phyloP scores from a whole-genome alignment of 129 eudicot species.

The Kitagawia praeruptora region DNA sequence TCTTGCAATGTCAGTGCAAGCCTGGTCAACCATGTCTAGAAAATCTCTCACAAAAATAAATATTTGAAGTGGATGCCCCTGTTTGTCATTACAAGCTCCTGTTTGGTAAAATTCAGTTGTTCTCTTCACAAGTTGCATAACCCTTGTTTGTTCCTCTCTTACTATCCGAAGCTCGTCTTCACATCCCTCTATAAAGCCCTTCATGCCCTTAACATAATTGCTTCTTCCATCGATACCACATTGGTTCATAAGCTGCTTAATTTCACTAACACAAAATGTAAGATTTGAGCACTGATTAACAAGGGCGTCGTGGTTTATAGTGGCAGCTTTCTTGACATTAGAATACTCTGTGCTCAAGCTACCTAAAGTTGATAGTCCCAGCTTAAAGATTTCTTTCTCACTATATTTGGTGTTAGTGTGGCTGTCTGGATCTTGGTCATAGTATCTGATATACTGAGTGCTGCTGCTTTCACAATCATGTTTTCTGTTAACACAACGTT shows the following conservation, averaged over 20 bases:
- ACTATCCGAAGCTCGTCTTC: slow-evolving; percentile 69
- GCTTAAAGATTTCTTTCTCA: slow-evolving; percentile 38
- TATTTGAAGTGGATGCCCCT: slow-evolving; percentile 42
- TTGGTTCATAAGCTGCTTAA: slow-evolving; percentile 27
- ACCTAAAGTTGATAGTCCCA: slow-evolving; percentile 53
- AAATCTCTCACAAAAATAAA: slow-evolving; percentile 67
- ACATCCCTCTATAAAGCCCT: slow-evolving; percentile 62
- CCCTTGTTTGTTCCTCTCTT: slow-evolving; percentile 58
- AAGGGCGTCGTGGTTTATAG: slow-evolving; percentile 45
- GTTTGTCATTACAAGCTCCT: slow-evolving; percentile 47
- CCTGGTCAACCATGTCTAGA: slow-evolving; percentile 69
- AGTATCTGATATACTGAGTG: slow-evolving; percentile 14
- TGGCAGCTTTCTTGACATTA: slow-evolving; percentile 65
- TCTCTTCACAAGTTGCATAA: slow-evolving; percentile 56
- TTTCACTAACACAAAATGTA: slow-evolving; percentile 29
- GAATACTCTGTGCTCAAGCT: slow-evolving; percentile 39
- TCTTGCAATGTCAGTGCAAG: slow-evolving; percentile 42
- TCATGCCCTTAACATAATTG: slow-evolving; percentile 50
- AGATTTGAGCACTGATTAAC: slow-evolving; percentile 33
- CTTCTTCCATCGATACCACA: slow-evolving; percentile 33
- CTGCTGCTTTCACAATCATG: slow-evolving; percentile 10
- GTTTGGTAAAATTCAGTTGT: slow-evolving; percentile 64
- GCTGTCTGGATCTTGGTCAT: slow-evolving; percentile 26
- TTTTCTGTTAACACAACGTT: slow-evolving; percentile 16
- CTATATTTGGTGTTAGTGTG: slow-evolving; percentile 28